Percentiles rank a stretch among this genome's conserved stretches.
Conservation (phyloP, 1,284 basidiomycete genomes). For the Porogramme epimiltina region DNA sequence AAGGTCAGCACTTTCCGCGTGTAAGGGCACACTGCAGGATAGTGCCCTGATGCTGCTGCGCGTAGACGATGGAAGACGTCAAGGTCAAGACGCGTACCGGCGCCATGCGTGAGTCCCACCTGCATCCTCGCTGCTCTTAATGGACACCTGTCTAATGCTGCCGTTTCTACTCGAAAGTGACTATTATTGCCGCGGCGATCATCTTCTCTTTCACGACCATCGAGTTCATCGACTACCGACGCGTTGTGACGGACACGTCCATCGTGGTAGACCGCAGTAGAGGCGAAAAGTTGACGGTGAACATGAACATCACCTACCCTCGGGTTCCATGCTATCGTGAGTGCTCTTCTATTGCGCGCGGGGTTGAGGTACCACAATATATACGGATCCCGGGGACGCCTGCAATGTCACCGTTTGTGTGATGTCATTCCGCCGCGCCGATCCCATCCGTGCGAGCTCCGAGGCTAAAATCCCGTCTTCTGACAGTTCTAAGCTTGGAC, state of each 20-base stretch:
- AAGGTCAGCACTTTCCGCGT: constrained; percentile 60
- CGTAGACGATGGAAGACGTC: constrained; percentile 94
- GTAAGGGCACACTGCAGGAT: neutral
- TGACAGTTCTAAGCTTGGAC: constrained; percentile 87
- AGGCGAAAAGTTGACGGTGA: constrained; percentile 92
- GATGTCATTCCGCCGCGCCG: too few relatives aligned
- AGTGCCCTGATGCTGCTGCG: constrained; percentile 5
- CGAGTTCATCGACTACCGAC: constrained; percentile 95
- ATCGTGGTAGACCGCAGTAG: constrained; percentile 92
- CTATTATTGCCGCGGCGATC: constrained; percentile 88
- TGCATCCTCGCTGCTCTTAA: neutral
- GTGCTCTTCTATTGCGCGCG: constrained; percentile 33
- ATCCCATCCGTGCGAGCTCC: too few relatives aligned
- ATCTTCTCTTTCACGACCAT: constrained; percentile 90
- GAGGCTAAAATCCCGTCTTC: neutral
- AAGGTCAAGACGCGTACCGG: constrained; percentile 96
- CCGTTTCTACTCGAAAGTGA: constrained; percentile 62
- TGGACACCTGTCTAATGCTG: neutral
- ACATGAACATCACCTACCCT: constrained; percentile 94
- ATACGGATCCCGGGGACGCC: too few relatives aligned
- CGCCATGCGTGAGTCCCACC: constrained; percentile 71
- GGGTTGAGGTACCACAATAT: too few relatives aligned
- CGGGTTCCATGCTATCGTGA: constrained; percentile 95
- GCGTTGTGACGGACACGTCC: constrained; percentile 84
- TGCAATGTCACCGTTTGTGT: too few relatives aligned